These are phyloP conservation scores for Lodderomyces metapsilosis DNA, from an alignment of 1,139 yeast genomes.

Conservation along the genomic window DNA sequence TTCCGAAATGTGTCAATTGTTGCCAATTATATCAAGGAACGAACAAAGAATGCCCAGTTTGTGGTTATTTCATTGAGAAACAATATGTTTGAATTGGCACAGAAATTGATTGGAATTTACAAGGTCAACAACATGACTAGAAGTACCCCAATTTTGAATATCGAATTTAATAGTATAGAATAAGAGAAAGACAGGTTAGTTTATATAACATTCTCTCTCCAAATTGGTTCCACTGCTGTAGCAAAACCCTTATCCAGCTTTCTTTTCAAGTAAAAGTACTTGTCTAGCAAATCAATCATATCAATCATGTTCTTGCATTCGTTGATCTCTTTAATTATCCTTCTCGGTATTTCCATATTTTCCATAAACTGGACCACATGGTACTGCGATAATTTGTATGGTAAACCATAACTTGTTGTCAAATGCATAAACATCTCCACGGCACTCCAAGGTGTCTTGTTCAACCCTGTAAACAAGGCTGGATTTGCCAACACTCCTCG, in stretches of 20 bases:
- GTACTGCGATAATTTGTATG: conserved; percentile 80
- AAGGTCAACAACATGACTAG: conserved; percentile 89
- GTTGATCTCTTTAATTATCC: conserved; percentile 63
- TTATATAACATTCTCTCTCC: no score
- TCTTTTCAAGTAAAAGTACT: conserved; percentile 61
- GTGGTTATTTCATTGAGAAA: conserved; percentile 92
- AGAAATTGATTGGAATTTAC: conserved; percentile 92
- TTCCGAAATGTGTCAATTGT: conserved; percentile 96
- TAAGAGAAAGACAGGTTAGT: no score
- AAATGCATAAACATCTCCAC: conserved; percentile 80
- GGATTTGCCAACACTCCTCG: conserved; percentile 87
- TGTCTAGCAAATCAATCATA: conserved; percentile 81
- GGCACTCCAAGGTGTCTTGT: conserved; percentile 85
- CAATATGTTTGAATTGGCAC: conserved; percentile 96
- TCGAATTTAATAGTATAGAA: conserved; percentile 28
- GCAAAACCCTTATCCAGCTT: conserved; percentile 71
- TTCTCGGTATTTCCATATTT: conserved; percentile 50
- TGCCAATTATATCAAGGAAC: conserved; percentile 92
- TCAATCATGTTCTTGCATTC: conserved; percentile 55
- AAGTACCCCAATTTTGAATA: conserved; percentile 74
- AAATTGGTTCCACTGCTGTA: conserved; percentile 52
- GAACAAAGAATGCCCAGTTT: conserved; percentile 95
- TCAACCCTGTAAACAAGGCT: conserved; percentile 74
- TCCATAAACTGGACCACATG: conserved; percentile 86
- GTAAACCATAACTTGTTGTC: conserved; percentile 77